Percentiles rank a stretch among this genome's conserved stretches.
These are phyloP conservation scores for Epicoccum nigrum DNA, from an alignment of 2,329 filamentous ascomycete genomes.

Conservation along the genomic window DNA sequence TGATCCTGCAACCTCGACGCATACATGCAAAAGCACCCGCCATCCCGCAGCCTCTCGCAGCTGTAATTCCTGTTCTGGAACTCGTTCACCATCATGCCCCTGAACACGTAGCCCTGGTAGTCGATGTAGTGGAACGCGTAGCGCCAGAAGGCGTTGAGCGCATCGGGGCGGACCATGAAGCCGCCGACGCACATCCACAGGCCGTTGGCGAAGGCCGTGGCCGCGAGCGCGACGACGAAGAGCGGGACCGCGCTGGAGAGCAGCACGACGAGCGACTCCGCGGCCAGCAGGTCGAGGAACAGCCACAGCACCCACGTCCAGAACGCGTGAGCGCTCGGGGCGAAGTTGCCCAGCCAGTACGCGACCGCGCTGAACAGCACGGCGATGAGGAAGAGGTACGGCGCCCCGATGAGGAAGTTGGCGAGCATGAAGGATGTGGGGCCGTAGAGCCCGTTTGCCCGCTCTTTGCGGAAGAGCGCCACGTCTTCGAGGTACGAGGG, in stretches of 20 bases:
- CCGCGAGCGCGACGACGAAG: slow-evolving; percentile 79
- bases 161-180: slow-evolving; percentile 75
- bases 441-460: slow-evolving; percentile 80
- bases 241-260: slow-evolving; percentile 74
- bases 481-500: slow-evolving; percentile 83
- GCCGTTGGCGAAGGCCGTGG: slow-evolving; percentile 85
- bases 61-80: slow-evolving; percentile 69
- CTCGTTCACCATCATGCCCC: slow-evolving; percentile 94
- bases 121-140: slow-evolving; percentile 91
- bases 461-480: slow-evolving; percentile 74
- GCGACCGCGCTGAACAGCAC: slow-evolving; percentile 75
- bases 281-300: slow-evolving; percentile 81
- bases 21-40: slow-evolving; percentile 73
- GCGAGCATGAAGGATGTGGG: slow-evolving; percentile 73
- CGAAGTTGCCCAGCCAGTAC: slow-evolving; percentile 83
- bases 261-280: slow-evolving; percentile 81
- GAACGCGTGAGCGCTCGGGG: slow-evolving; percentile 68
- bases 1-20: slow-evolving; percentile 64
- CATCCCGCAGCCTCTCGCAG: slow-evolving; percentile 54
- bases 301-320: slow-evolving; percentile 83
- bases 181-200: slow-evolving; percentile 88
- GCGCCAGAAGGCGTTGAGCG: slow-evolving; percentile 82
- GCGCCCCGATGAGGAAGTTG: slow-evolving; percentile 82
- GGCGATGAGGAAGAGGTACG: slow-evolving; percentile 80
- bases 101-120: slow-evolving; percentile 85